Percentiles rank a stretch among this genome's conserved stretches.
Conservation (phyloP, 306 rosid genomes). For the Comarum palustre region DNA sequence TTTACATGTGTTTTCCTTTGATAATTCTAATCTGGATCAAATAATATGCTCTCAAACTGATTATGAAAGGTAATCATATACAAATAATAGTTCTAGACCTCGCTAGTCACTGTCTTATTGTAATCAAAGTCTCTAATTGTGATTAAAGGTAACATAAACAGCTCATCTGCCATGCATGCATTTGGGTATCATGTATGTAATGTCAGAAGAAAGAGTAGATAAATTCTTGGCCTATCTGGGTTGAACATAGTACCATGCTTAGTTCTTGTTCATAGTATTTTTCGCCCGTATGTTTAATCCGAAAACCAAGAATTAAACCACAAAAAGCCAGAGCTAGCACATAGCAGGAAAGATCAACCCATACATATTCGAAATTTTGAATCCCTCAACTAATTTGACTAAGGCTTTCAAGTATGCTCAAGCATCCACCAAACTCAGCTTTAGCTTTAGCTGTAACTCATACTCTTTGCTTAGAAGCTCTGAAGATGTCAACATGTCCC, state of each 20-base stretch:
- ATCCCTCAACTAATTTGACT: background rate
- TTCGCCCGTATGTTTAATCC: background rate
- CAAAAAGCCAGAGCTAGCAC: background rate
- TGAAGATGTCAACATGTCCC: background rate
- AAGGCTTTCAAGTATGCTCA: background rate
- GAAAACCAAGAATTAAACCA: background rate
- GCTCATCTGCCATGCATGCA: background rate
- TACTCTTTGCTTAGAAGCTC: background rate
- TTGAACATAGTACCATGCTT: slow-evolving; percentile 5
- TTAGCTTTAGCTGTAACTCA: background rate
- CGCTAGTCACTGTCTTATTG: background rate
- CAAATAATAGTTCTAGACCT: background rate
- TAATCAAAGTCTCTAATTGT: background rate
- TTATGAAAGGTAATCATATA: background rate
- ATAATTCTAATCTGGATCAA: slow-evolving; percentile 1
- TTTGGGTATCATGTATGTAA: background rate
- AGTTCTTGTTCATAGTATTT: background rate
- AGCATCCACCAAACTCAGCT: background rate
- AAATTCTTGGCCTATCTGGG: background rate
- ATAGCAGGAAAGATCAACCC: background rate
- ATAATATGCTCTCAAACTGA: background rate
- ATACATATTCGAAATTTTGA: background rate
- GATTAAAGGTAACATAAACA: background rate
- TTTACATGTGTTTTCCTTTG: background rate
- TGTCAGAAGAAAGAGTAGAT: background rate